Evolutionary conservation across 139 green algal species (phyloP), one percentile per base, ranked within the genome.

Genomic region (Pleodorina starrii): DNA sequence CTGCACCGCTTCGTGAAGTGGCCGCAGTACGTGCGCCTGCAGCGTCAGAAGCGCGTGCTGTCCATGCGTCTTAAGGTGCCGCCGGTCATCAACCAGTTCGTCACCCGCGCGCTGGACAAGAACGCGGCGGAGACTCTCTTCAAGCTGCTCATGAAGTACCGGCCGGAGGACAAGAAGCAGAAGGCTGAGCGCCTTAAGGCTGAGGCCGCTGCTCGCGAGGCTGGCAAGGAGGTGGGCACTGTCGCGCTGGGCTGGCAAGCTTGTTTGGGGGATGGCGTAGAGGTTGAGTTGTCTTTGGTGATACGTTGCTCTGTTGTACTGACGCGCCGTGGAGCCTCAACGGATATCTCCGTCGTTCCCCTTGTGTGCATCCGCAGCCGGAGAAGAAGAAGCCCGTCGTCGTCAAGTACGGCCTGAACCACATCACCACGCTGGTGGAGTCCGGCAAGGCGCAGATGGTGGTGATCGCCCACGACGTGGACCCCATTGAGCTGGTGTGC

Each of bases 371-470:
- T 23, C 32, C n/a, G 48, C 72, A 98, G 92, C 92, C 95, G 32
- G 97, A 99, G 71, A 98, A 97, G 94, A 99, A 99, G 96, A 99
- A 98, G 95, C 97, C 96, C 42, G 91, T 99, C 21, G 98, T 99
- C 40, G 98, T 99, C 48, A 99, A 99, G 97, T 99, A 95, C 85
- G 98, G 98, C 88, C 96, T 99, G 90, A 99, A 99, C 97, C 98
- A 99, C 95, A 96, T 99, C 92, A 99, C 98, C 57, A 95, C 95
- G 63, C 95, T 99, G 86, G 90, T 99, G 32, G 98, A 99, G 95
- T 84, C 60, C 4, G 95, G 95, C 89, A 99, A 99, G 96, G 98
- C 98, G 42, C 93, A 98, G 95, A 94, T 99, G 89, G 97, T 99
- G 83, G 95, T 98, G 44, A 99, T 99, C 84, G 98, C 98, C 12